phyloP scores from a whole-genome alignment of 352 stramenopile genomes.

The Peronospora destructor region DNA sequence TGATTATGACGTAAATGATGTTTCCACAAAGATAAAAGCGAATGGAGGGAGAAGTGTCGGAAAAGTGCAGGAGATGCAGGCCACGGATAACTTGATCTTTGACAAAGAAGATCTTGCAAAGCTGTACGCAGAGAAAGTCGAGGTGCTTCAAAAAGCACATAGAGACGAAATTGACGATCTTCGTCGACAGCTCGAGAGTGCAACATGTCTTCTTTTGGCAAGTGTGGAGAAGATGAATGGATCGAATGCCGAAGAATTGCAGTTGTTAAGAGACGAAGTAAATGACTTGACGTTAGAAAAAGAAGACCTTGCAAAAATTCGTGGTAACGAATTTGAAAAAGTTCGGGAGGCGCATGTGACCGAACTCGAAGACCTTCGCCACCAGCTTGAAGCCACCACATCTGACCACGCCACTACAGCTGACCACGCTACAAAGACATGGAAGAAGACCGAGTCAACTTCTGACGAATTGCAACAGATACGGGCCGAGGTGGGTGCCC shows the following conservation, averaged over 20 bases:
- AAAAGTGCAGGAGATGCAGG: constrained; percentile 20
- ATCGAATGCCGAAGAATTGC: constrained; percentile 9
- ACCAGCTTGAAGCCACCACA: constrained; percentile 5
- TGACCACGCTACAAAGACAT: neutral
- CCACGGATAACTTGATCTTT: constrained; percentile 14
- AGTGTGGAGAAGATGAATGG: constrained; percentile 2
- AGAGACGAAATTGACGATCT: constrained; percentile 13
- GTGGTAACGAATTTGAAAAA: constrained; percentile 9
- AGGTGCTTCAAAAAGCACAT: constrained; percentile 16
- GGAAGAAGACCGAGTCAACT: constrained; percentile 20
- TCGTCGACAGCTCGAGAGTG: constrained; percentile 14
- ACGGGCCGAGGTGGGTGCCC: constrained; percentile 18
- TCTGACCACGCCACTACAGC: neutral
- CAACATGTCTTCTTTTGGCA: neutral
- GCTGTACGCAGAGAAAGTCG: constrained; percentile 8
- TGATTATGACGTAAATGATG: neutral
- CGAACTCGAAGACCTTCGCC: constrained; percentile 16
- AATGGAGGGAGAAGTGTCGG: constrained; percentile 20
- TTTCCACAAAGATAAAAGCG: neutral
- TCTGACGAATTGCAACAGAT: constrained; percentile 25
- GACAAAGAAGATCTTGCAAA: constrained; percentile 11
- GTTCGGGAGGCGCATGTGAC: neutral
- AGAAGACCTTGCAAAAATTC: neutral
- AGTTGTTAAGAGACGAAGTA: constrained; percentile 10
- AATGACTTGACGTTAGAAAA: constrained; percentile 5